Evolutionary conservation across 257 asterid species (phyloP), one percentile per base, ranked within the genome.

Genomic region (Capsicum baccatum): DNA sequence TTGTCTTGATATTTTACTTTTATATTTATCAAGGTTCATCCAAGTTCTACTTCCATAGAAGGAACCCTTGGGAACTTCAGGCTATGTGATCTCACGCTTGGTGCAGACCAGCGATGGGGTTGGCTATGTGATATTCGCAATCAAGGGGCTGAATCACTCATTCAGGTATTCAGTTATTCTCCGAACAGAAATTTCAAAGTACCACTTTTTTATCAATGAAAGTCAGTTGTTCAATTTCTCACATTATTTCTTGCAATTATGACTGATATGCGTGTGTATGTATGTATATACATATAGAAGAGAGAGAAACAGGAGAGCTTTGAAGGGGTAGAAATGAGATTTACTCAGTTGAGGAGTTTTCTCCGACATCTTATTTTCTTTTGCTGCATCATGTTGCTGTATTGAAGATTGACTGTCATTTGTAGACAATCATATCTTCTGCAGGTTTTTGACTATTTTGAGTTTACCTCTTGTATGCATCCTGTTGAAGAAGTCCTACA

Each of bases 61-160:
- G 94, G 99, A 73, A 89, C 97, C 63, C 85, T 97, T 83, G 99
- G 99, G 85, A 97, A 97, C 92, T 89, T 97, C 84, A 91, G 98
- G 92, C 83, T 97, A 79, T 86, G 95, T 82, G 99, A 97, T 89
- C 95, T 93, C 19, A 92, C 97, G 44, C 98, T 93, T 83, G 97
- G 94, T 85, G 86, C 94, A 55, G 92, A 92, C 88, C 93, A 91
- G 91, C 87, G 91, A 86, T 97, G 99, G 99, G 96, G 98, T 57
- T 95, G 98, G 98, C 98, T 97, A 81, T 97, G 98, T 89, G 99
- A 97, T 88, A 90, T 95, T 89, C 98, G 99, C 83, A 91, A 93
- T 91, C 98, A 92, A 92, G 97, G 93, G 84, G 92, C 97, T 79
- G 97, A 93, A 88, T 97, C 99, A 79, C 93, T 97, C 70, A 92